These are phyloP conservation scores for Lyophyllum shimeji DNA, from an alignment of 768 basidiomycete species.

Conservation along the genomic window DNA sequence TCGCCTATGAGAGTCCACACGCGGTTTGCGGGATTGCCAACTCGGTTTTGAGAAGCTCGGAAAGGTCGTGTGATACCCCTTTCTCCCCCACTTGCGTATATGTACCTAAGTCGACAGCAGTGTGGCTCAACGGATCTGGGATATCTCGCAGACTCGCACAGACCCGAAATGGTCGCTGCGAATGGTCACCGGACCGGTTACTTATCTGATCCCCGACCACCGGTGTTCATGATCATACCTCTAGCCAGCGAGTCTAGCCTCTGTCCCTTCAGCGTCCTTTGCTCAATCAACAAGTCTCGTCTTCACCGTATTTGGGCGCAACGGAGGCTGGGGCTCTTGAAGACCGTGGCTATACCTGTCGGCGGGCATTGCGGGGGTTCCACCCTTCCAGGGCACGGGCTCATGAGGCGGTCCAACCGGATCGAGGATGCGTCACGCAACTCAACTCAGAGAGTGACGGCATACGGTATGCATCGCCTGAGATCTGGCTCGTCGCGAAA, in stretches of 20 bases:
- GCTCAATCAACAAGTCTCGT: constrained; percentile 4
- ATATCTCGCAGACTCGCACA: no score
- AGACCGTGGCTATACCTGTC: constrained; percentile 2
- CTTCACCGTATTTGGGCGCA: no score
- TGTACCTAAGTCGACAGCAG: constrained; percentile 3
- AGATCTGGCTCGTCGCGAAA: constrained; percentile 7
- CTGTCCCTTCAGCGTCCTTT: constrained; percentile 13
- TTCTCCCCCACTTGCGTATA: neutral
- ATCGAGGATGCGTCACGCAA: constrained; percentile 10
- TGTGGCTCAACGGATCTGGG: neutral
- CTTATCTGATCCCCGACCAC: constrained; percentile 20
- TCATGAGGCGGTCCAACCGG: constrained; percentile 19
- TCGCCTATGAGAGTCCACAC: constrained; percentile 14
- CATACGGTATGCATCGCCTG: no score
- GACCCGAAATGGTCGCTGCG: no score
- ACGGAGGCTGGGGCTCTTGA: no score
- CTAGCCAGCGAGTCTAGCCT: no score
- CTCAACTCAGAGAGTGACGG: constrained; percentile 13
- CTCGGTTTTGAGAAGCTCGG: neutral
- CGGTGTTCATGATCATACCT: no score
- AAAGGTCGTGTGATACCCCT: neutral
- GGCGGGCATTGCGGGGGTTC: constrained; percentile 12
- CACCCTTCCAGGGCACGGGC: constrained; percentile 4
- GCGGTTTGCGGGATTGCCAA: neutral
- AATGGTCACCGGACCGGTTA: constrained; percentile 25